Evolutionary conservation across 805 yeast genomes (phyloP).

Genomic region (Starmerella apis): DNA sequence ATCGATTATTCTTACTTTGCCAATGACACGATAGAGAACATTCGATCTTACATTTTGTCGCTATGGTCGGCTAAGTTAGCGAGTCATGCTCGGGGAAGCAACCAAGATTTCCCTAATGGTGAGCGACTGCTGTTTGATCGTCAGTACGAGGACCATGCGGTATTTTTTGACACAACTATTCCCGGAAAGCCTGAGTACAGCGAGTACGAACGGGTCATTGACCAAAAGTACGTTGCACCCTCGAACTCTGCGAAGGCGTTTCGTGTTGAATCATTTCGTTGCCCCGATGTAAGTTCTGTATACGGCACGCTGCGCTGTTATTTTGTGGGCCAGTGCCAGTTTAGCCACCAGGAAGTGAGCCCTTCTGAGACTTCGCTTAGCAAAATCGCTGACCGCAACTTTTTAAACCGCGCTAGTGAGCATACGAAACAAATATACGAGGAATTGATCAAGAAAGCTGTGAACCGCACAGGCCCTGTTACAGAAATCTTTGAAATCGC

Average conservation of each 20-base stretch:
- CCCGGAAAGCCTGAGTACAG: slow-evolving; percentile 41
- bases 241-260: slow-evolving; percentile 37
- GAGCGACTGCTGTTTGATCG: slow-evolving; percentile 57
- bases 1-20: slow-evolving; percentile 90
- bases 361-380: slow-evolving; percentile 44
- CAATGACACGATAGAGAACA: slow-evolving; percentile 66
- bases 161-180: slow-evolving; percentile 67
- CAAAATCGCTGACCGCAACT: slow-evolving; percentile 66
- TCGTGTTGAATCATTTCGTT: slow-evolving; percentile 65
- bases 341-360: slow-evolving; percentile 31
- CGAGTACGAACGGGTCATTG: slow-evolving; percentile 64
- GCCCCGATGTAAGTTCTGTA: slow-evolving; percentile 30
- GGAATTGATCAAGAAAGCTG: slow-evolving; percentile 58
- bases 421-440: slow-evolving; percentile 73
- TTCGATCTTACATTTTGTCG: slow-evolving; percentile 76
- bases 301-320: slow-evolving; percentile 53
- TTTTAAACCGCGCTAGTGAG: slow-evolving; percentile 62
- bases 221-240: slow-evolving; percentile 55
- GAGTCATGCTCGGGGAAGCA: slow-evolving; percentile 50
- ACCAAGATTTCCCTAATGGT: slow-evolving; percentile 42
- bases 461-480: slow-evolving; percentile 77
- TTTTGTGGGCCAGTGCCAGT: slow-evolving; percentile 71
- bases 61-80: slow-evolving; percentile 87
- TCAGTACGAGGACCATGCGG: slow-evolving; percentile 77
- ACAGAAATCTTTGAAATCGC: slow-evolving; percentile 76